Conservation (phyloP, 352 stramenopile genomes). For the Phytophthora citricola region DNA sequence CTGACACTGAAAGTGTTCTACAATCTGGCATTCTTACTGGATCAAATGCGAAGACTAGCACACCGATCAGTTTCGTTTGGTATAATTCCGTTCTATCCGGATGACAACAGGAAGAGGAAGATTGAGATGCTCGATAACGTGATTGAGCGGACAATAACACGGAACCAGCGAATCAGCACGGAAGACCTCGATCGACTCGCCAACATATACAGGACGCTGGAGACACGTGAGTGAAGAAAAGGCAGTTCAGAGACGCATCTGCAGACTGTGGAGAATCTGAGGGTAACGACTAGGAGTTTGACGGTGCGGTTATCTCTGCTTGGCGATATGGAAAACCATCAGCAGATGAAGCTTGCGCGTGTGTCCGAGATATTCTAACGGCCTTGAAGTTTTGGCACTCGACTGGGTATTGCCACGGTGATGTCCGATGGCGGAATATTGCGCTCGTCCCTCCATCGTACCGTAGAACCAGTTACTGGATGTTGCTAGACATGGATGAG, state of each 20-base stretch:
- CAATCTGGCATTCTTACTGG: slow-evolving; percentile 8
- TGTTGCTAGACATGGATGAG: background rate
- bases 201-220: background rate
- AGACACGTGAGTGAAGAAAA: background rate
- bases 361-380: background rate
- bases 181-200: background rate
- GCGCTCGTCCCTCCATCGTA: too few species aligned
- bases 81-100: slow-evolving; percentile 8
- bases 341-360: background rate
- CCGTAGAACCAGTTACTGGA: too few species aligned
- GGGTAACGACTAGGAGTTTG: background rate
- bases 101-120: slow-evolving; percentile 4
- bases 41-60: background rate
- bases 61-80: background rate
- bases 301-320: slow-evolving; percentile 1
- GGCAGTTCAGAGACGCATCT: slow-evolving; percentile 3
- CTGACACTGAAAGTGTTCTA: slow-evolving; percentile 9
- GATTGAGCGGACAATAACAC: slow-evolving; percentile 7
- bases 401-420: too few species aligned
- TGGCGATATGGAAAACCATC: background rate
- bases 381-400: background rate
- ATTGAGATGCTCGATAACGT: slow-evolving; percentile 6
- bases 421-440: too few species aligned
- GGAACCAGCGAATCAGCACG: background rate
- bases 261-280: slow-evolving; percentile 7